A percentile compares a stretch with the other conserved stretches of the same genome.
phyloP scores from a whole-genome alignment of 2,329 filamentous ascomycete genomes.

The Davidsoniella neocaledoniae region DNA sequence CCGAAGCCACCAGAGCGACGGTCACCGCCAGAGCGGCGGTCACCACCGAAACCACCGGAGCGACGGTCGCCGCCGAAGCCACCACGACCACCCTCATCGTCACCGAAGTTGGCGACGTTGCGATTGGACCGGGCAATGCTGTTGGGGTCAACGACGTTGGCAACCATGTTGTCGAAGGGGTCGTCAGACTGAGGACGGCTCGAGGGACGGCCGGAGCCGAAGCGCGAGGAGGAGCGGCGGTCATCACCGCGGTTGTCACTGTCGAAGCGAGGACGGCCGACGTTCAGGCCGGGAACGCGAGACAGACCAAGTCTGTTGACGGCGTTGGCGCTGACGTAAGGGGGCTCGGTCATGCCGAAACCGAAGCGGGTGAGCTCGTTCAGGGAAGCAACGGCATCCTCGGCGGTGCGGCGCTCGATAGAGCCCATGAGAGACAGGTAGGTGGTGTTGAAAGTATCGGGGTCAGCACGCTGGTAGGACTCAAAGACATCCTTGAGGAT shows the following conservation, averaged over 20 bases:
- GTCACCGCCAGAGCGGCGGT: slow-evolving; percentile 5
- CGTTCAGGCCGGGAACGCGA: slow-evolving; percentile 20
- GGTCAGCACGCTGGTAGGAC: slow-evolving; percentile 19
- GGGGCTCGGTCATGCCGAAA: slow-evolving; percentile 35
- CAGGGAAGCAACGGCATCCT: slow-evolving; percentile 29
- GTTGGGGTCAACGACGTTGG: slow-evolving; percentile 8
- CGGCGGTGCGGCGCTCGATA: slow-evolving; percentile 23
- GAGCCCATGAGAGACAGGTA: slow-evolving; percentile 44
- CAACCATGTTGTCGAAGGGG: slow-evolving; percentile 9
- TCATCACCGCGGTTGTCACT: slow-evolving; percentile 8
- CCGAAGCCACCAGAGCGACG: slow-evolving; percentile 6
- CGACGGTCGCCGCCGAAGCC: slow-evolving; percentile 12
- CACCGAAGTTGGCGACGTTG: slow-evolving; percentile 7
- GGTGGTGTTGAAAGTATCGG: slow-evolving; percentile 20
- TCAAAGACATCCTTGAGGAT: slow-evolving; percentile 26
- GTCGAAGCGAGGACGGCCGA: slow-evolving; percentile 13
- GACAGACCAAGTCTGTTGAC: slow-evolving; percentile 20
- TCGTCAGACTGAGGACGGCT: neutral
- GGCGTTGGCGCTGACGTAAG: slow-evolving; percentile 20
- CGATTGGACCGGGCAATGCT: neutral
- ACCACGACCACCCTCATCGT: slow-evolving; percentile 11
- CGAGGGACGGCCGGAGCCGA: neutral
- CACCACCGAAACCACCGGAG: slow-evolving; percentile 11
- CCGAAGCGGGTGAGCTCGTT: slow-evolving; percentile 35
- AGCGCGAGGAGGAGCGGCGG: slow-evolving; percentile 2